phyloP scores from a whole-genome alignment of 768 basidiomycete genomes.

The Nevesoporus exiguus region DNA sequence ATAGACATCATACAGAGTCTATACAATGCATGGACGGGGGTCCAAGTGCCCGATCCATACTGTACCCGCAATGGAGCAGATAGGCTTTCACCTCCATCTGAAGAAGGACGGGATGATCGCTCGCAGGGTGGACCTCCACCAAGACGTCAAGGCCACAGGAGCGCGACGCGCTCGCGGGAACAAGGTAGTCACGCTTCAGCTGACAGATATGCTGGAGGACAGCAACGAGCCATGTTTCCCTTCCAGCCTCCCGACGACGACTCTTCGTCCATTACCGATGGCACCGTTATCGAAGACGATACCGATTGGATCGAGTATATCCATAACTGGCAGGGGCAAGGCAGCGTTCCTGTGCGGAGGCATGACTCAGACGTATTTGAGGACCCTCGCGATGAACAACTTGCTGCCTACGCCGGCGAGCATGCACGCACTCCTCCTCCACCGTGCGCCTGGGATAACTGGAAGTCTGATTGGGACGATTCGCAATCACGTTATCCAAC shows the following conservation, averaged over 20 bases:
- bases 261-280: background rate
- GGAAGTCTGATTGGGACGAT: background rate
- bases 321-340: background rate
- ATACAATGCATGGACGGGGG: background rate
- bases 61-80: background rate
- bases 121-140: too few relatives aligned
- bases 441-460: background rate
- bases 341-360: background rate
- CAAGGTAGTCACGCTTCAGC: background rate
- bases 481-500: background rate
- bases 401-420: background rate
- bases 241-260: background rate
- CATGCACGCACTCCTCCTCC: background rate
- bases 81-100: too few relatives aligned
- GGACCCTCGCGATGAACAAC: background rate
- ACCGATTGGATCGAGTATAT: slow-evolving; percentile 1
- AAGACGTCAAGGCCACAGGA: background rate
- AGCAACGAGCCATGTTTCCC: too few relatives aligned
- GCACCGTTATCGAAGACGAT: background rate
- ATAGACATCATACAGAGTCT: background rate
- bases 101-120: too few relatives aligned
- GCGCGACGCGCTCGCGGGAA: background rate
- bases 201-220: background rate
- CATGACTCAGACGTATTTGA: background rate
- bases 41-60: background rate